Evolutionary conservation across 805 yeast genomes (phyloP).

Genomic region (Wickerhamiella qilinensis): DNA sequence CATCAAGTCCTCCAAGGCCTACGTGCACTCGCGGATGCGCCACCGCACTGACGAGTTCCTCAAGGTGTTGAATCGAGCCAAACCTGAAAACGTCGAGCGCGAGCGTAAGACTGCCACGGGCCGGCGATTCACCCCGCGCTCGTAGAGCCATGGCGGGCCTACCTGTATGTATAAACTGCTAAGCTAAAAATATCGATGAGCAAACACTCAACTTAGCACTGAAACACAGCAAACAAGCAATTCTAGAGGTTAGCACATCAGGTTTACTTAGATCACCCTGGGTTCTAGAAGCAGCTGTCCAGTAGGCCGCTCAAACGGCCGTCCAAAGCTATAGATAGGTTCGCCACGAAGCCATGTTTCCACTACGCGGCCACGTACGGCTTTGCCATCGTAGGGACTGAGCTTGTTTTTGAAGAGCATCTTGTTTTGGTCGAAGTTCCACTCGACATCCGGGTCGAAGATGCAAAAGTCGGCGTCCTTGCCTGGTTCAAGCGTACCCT

Average conservation of each 20-base stretch:
- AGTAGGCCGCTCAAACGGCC: constrained; percentile 6
- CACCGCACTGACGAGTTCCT: constrained; percentile 84
- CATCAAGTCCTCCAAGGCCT: constrained; percentile 95
- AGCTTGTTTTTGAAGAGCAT: constrained; percentile 66
- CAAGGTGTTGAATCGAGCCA: constrained; percentile 91
- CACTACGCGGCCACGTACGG: constrained; percentile 53
- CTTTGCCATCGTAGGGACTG: constrained; percentile 67
- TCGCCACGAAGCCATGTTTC: constrained; percentile 71
- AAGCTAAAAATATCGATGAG: background rate
- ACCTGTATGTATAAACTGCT: background rate
- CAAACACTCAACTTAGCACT: no score
- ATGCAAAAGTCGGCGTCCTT: constrained; percentile 78
- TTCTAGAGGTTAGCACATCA: no score
- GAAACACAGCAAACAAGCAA: no score
- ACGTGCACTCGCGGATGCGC: constrained; percentile 97
- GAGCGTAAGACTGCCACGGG: constrained; percentile 66
- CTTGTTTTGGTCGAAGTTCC: constrained; percentile 22
- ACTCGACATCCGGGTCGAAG: constrained; percentile 52
- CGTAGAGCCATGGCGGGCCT: background rate
- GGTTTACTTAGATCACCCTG: no score
- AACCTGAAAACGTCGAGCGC: constrained; percentile 75
- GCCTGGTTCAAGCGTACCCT: constrained; percentile 61
- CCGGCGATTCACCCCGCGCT: constrained; percentile 36
- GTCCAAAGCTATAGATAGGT: constrained; percentile 29
- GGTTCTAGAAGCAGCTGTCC: constrained; percentile 11